A percentile compares a stretch with the other conserved stretches of the same genome.
phyloP scores from a whole-genome alignment of 2,329 filamentous ascomycete genomes.

The Diplodia scrobiculata region DNA sequence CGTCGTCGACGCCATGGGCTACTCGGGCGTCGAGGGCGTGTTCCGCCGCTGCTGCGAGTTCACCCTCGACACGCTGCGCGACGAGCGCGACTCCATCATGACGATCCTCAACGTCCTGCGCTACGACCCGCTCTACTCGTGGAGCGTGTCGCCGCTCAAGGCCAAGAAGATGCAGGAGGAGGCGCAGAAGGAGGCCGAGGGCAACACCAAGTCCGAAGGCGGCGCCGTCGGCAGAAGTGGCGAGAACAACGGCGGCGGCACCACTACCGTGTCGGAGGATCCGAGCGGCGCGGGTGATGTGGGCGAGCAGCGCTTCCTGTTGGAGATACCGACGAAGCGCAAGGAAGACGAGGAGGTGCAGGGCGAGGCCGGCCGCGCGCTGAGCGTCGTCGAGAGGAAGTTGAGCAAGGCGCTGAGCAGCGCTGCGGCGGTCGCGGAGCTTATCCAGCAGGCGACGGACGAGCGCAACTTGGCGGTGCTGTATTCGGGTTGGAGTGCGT shows the following conservation, averaged over 20 bases:
- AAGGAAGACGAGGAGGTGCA: conserved; percentile 55
- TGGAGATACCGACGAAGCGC: conserved; percentile 38
- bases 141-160: conserved; percentile 77
- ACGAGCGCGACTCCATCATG: conserved; percentile 97
- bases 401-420: conserved; percentile 91
- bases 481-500: conserved; percentile 49
- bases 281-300: conserved; percentile 36
- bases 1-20: conserved; percentile 94
- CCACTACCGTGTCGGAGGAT: conserved; percentile 37
- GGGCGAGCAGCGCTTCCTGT: conserved; percentile 33
- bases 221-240: not conserved
- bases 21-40: conserved; percentile 91
- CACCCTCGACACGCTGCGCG: conserved; percentile 88
- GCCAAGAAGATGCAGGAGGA: conserved; percentile 69
- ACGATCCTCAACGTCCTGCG: conserved; percentile 95
- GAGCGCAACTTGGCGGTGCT: conserved; percentile 88
- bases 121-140: conserved; percentile 96
- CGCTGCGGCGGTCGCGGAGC: conserved; percentile 90
- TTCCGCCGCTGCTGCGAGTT: conserved; percentile 99
- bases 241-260: conserved; percentile 34
- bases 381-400: conserved; percentile 95
- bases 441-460: conserved; percentile 94
- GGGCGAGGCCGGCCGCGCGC: conserved; percentile 83
- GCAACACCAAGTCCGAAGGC: not conserved
- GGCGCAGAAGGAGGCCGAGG: conserved; percentile 51